Base-by-base conservation (phyloP, 441 rosid genomes). In the Breynia disticha region DNA sequence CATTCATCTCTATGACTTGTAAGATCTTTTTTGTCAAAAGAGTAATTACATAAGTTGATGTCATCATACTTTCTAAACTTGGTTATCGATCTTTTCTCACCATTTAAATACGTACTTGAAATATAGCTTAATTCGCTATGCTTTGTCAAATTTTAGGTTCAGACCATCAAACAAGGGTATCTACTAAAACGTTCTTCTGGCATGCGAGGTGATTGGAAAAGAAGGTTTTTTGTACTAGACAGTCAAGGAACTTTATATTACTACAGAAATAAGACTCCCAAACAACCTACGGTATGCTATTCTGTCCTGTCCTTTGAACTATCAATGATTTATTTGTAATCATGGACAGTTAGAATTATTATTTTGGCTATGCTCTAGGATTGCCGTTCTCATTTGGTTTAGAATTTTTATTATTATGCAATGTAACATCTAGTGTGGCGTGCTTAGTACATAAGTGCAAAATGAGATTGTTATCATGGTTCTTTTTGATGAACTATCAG, bases 201-300 rank as follows among this genome's bases (percentile, higher is more conserved):
- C 69, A 67, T 66, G 72, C 87, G 86, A 67, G 79, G 82, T 61
- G 88, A 84, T 57, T 90, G 96, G 93, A 87, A 87, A 68, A 84
- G 97, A 70, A 83, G 85, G 67, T 87, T 87, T 71, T 90, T 90
- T 68, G 90, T 90, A 45, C 90, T 87, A 14, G 88, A 90, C 60
- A 83, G 80, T 64, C 93, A 72, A 62, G 97, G 97, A 58, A 76
- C 79, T 57, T 71, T 90, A 60, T 84, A 74, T 70, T 90, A 87
- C 72, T 84, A 83, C 70, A 72, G 71, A 68, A 81, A 67, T 74
- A 83, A 78, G 72, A 76, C 75, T 62, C 59, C 62, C 62, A 81
- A 76, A 32, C 44, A 13, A 60, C 66, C 78, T 55, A 57, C 46
- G 88, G 97, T 90, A 86, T 57, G 79, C 48, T 20, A 21, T 43